Base-by-base conservation (phyloP, 73 alveolate species). In the Blepharisma stoltei region DNA sequence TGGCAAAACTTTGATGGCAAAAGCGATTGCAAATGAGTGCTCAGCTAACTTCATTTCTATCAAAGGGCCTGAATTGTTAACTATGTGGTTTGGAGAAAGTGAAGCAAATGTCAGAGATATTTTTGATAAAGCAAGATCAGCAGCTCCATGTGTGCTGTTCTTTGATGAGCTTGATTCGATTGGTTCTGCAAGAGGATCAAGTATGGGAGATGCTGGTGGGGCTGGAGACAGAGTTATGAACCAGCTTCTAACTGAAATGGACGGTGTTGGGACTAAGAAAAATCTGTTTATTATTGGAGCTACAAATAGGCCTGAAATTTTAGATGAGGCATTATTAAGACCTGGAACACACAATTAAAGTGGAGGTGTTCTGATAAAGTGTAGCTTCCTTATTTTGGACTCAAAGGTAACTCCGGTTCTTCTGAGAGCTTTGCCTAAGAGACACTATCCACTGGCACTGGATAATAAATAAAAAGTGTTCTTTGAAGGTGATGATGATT, bases 81-180 rank as follows among this genome's bases (percentile, higher is more conserved):
- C 92, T 76, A 89, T 89, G 97, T 95, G 93, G 78, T 92, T 95
- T 20, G 99, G 99, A 41, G 96, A 94, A 70, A 83, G 94, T 67
- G 99, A 95, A 77, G 88, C 91, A 68, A 95, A 95, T 82, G 91
- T 95, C 37, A 78, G 98, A 85, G 98, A 95, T 70, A 82, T 95
- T 6, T 95, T 95, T 67, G 93, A 90, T 48, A 91, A 88, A 81
- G 99, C 97, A 21, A 82, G 96, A 55, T 89, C 90, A 44, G 84
- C 87, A 77, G 76, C 85, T 27, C 98, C 99, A 18, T 94, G 98
- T 70, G 91, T 95, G 25, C 68, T 95, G 45, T 95, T 95, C 87
- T 95, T 95, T 80, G 99, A 95, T 91, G 98, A 95, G 73, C 82
- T 95, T 7, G 99, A 94, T 78, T 94, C 99, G 1, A 68, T 94